phyloP scores from a whole-genome alignment of 2,329 filamentous ascomycete species.

The Huntiella moniliformis region DNA sequence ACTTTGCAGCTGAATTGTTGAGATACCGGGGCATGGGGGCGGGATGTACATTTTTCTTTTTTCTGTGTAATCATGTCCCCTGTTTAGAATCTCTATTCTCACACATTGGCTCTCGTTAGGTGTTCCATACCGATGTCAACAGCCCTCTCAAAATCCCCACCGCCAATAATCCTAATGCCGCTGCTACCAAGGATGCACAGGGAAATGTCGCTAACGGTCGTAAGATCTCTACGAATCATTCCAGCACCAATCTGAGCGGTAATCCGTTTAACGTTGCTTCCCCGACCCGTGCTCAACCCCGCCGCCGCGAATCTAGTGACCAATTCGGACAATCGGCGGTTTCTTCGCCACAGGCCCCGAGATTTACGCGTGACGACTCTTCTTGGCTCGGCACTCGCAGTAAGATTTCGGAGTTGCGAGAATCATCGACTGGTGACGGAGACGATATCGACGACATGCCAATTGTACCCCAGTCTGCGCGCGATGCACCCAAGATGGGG shows the following conservation, averaged over 20 bases:
- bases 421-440: slow-evolving; percentile 31
- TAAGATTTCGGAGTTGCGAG: slow-evolving; percentile 13
- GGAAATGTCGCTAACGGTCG: slow-evolving; percentile 45
- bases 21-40: no score
- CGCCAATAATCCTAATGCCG: slow-evolving; percentile 18
- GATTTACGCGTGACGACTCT: slow-evolving; percentile 46
- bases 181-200: slow-evolving; percentile 16
- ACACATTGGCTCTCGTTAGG: slow-evolving; percentile 25
- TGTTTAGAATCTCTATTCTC: neutral
- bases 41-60: no score
- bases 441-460: slow-evolving; percentile 24
- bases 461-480: slow-evolving; percentile 12
- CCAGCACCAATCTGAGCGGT: slow-evolving; percentile 28
- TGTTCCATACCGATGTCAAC: slow-evolving; percentile 76
- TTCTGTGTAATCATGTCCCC: no score
- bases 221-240: slow-evolving; percentile 67
- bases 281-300: slow-evolving; percentile 55
- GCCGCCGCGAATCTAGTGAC: slow-evolving; percentile 66
- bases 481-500: slow-evolving; percentile 8
- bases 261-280: slow-evolving; percentile 48
- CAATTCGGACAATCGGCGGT: slow-evolving; percentile 30
- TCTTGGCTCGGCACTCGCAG: slow-evolving; percentile 39
- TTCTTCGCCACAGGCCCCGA: slow-evolving; percentile 40
- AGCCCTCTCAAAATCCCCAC: slow-evolving; percentile 67
- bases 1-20: no score